Base-by-base conservation (phyloP, 2,329 filamentous ascomycete species). In the Aspergillus fischeri region DNA sequence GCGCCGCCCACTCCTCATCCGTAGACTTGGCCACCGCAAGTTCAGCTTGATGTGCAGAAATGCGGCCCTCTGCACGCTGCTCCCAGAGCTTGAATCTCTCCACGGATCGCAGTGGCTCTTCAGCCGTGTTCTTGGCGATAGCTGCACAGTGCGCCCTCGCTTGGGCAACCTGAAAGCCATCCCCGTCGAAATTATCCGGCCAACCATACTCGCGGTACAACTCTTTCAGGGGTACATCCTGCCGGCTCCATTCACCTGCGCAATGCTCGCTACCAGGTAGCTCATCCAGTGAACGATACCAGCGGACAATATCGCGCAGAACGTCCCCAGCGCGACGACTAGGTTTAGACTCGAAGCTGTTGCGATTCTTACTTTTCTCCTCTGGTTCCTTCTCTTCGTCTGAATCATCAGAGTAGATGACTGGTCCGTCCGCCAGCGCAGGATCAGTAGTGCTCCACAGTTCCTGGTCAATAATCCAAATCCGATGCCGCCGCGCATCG, bases 401-500 rank as follows among this genome's bases (percentile, higher is more conserved):
- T 17, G 14, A 35, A 35, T 35, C 32, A 17, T 35, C 32, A 3
- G 32, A 35, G 32, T 35, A 7, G 17, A 17, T 7, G 14, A 35
- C 14, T 6, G 32, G 32, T 4, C 38, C 49, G 3, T 41, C 56
- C 6, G 28, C 8, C 41, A 58, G 17, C 10, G 48, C 55, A 11
- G 42, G 55, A 41, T 60, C 57, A 2, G 49, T 61, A 35, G 49
- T 59, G 2, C 42, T 57, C 49, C 38, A 52, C 5, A 48, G 28
- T 17, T 51, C 47, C 24, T 60, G 58, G 9, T 55, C 54, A 8
- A 57, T 62, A 7, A 70, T 62, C 28, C 66, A 66, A 11, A 70
- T 67, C 8, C 44, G 44, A 49, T 73, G 64, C 29, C 47, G 52
- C 17, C 55, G 60, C 3, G 69, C 63, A 52, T 70, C 64, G 49